Evolutionary conservation across 163 green algal genomes (phyloP).

Genomic region (Scenedesmus sp.): DNA sequence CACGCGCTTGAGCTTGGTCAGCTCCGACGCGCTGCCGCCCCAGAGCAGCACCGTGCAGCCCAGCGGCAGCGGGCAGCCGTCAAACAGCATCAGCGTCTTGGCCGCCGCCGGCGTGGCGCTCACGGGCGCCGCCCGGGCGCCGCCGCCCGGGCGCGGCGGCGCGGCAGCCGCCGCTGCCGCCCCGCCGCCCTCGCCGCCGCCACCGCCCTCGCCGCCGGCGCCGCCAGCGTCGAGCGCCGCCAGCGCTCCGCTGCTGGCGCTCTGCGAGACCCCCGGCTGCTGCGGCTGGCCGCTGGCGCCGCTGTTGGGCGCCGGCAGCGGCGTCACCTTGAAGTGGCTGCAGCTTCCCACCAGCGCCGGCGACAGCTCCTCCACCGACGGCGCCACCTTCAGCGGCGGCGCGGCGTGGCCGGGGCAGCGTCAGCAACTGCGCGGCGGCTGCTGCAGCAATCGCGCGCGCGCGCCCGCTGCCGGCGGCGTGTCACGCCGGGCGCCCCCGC

Average conservation of each 20-base stretch:
- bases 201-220: no score
- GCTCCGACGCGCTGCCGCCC: constrained; percentile 57
- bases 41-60: constrained; percentile 83
- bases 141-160: not conserved
- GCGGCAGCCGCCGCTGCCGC: not conserved
- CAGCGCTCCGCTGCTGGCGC: constrained; percentile 2
- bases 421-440: not conserved
- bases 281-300: no score
- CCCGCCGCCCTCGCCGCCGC: not conserved
- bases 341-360: constrained; percentile 36
- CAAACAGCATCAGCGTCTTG: constrained; percentile 74
- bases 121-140: constrained; percentile 6
- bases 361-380: constrained; percentile 40
- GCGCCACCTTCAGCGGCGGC: constrained; percentile 33
- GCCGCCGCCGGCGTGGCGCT: not conserved
- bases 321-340: constrained; percentile 46
- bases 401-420: not conserved
- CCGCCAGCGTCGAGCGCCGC: not conserved
- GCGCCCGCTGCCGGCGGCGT: not conserved
- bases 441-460: not conserved
- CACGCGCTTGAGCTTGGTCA: constrained; percentile 77
- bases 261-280: no score
- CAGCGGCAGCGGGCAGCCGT: constrained; percentile 55
- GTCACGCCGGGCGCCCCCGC: not conserved
- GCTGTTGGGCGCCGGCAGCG: constrained; percentile 2